Conservation (phyloP, 2,329 filamentous ascomycete species). For the Cytospora piceae region DNA sequence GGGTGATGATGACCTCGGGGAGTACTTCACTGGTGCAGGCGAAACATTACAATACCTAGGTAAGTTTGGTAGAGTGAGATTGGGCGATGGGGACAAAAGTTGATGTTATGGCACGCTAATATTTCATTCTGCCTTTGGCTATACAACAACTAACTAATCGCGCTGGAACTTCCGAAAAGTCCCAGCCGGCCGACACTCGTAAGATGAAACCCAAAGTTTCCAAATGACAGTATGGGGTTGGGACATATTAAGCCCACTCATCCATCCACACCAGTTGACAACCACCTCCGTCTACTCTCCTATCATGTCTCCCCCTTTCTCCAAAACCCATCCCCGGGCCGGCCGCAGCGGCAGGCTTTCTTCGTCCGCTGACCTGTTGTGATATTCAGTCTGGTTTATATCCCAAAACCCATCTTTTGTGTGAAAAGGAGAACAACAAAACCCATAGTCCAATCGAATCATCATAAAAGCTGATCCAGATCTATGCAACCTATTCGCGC, state of each 20-base stretch:
- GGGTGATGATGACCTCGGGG: no score
- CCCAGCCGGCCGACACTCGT: not conserved
- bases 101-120: not conserved
- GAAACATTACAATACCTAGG: no score
- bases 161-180: not conserved
- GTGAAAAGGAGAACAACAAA: not conserved
- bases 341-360: slow-evolving; percentile 25
- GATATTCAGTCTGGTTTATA: slow-evolving; percentile 4
- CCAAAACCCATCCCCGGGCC: slow-evolving; percentile 15
- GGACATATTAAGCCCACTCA: not conserved
- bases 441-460: slow-evolving; percentile 9
- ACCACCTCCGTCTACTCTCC: not conserved
- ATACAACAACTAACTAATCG: not conserved
- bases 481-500: slow-evolving; percentile 14
- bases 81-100: not conserved
- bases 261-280: not conserved
- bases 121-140: not conserved
- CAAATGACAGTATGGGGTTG: not conserved
- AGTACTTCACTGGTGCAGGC: no score
- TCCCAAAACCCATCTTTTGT: not conserved
- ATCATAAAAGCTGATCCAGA: not conserved
- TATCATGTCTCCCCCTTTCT: not conserved
- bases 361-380: slow-evolving; percentile 19
- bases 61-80: no score
- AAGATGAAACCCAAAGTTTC: slow-evolving; percentile 2